A percentile compares a stretch with the other conserved stretches of the same genome.
These are phyloP conservation scores for Penicillium subrubescens DNA, from an alignment of 495 filamentous ascomycete species.

Conservation along the genomic window DNA sequence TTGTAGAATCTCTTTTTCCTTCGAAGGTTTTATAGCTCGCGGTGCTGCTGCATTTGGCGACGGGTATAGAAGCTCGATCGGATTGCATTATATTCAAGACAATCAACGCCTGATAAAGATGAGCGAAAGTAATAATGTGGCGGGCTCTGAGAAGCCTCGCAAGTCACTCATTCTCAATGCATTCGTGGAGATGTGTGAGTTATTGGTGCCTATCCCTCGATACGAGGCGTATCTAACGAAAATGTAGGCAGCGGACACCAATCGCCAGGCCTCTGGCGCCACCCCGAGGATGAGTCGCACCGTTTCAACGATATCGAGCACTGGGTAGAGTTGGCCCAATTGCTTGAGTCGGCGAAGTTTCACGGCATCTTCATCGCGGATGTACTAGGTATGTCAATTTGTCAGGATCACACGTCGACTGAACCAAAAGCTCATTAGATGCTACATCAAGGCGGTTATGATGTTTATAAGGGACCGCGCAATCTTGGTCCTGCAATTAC, in stretches of 20 bases:
- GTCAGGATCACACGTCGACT: background rate
- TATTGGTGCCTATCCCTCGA: background rate
- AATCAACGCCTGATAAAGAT: constrained; percentile 4
- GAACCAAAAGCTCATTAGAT: background rate
- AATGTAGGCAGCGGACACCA: constrained; percentile 53
- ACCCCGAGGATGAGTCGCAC: constrained; percentile 55
- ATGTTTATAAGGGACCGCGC: constrained; percentile 62
- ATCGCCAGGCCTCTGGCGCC: constrained; percentile 55
- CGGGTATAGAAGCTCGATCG: background rate
- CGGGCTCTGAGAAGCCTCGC: constrained; percentile 18
- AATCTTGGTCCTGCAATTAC: constrained; percentile 59
- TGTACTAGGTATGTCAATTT: constrained; percentile 40
- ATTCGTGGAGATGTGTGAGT: constrained; percentile 58
- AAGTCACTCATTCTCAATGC: constrained; percentile 62
- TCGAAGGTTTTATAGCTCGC: background rate
- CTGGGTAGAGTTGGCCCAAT: constrained; percentile 52
- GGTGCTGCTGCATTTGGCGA: background rate
- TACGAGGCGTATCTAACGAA: background rate
- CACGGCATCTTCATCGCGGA: constrained; percentile 61
- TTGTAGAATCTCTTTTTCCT: background rate
- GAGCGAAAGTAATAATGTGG: constrained; percentile 4
- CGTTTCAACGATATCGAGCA: constrained; percentile 56
- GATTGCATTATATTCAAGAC: background rate
- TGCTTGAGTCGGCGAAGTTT: constrained; percentile 54
- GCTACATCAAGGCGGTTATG: constrained; percentile 52